Percentiles rank a stretch among this genome's conserved stretches.
Evolutionary conservation across 352 stramenopile species (phyloP).

Genomic region (Phytophthora pluvialis): DNA sequence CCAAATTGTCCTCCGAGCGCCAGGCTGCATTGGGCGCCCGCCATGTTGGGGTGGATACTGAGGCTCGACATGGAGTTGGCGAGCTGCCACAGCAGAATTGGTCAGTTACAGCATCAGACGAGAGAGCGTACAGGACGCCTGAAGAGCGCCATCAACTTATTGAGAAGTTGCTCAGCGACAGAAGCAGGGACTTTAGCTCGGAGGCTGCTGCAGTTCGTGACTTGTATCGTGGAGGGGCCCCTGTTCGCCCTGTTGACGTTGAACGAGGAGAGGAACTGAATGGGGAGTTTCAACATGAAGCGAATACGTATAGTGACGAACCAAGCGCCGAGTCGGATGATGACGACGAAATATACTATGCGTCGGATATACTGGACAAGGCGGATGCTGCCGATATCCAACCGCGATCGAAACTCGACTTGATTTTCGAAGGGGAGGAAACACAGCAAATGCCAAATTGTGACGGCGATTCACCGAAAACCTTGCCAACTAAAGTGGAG

Average conservation of each 20-base stretch:
- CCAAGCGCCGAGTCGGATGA: conserved; percentile 27
- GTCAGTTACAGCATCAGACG: not conserved
- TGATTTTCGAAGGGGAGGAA: conserved; percentile 29
- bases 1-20: conserved; percentile 66
- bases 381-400: conserved; percentile 25
- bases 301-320: not conserved
- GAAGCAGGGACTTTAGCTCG: not conserved
- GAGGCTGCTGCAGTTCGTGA: not conserved
- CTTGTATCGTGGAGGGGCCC: not conserved
- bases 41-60: conserved; percentile 3
- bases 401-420: conserved; percentile 31
- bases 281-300: conserved; percentile 3
- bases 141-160: conserved; percentile 35
- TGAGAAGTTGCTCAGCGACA: conserved; percentile 32
- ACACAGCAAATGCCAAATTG: not conserved
- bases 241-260: not conserved
- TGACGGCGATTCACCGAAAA: not conserved
- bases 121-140: conserved; percentile 13
- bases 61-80: not conserved
- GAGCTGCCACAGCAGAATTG: not conserved
- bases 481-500: not conserved
- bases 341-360: conserved; percentile 54
- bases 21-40: conserved; percentile 41
- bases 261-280: not conserved
- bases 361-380: conserved; percentile 50